These are phyloP conservation scores for Exophiala lecanii-corni DNA, from an alignment of 2,329 filamentous ascomycete species.

Conservation along the genomic window DNA sequence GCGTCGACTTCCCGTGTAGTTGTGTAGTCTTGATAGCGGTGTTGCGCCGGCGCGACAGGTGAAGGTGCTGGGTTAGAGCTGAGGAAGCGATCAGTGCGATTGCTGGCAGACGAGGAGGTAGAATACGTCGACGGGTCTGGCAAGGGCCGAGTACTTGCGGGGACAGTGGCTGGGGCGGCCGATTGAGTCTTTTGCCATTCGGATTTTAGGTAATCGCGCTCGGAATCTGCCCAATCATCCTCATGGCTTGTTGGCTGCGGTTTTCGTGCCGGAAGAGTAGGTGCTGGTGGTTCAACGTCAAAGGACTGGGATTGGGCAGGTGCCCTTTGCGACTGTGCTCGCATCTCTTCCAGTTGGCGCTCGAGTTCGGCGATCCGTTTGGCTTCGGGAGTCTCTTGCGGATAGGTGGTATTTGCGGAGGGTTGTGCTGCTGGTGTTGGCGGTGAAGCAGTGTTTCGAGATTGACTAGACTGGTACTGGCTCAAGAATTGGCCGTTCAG, in stretches of 20 bases:
- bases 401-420: constrained; percentile 37
- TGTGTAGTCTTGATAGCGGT: constrained; percentile 42
- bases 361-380: constrained; percentile 77
- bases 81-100: constrained; percentile 54
- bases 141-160: constrained; percentile 36
- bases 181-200: constrained; percentile 49
- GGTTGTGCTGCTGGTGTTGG: constrained; percentile 28
- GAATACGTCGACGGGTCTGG: constrained; percentile 42
- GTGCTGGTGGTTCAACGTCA: constrained; percentile 7
- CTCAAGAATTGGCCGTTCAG: constrained; percentile 80
- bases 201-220: constrained; percentile 55
- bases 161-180: constrained; percentile 14
- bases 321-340: constrained; percentile 55
- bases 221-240: constrained; percentile 56
- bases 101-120: constrained; percentile 27
- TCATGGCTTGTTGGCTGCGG: constrained; percentile 45
- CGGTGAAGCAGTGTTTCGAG: constrained; percentile 30
- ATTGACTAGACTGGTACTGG: constrained; percentile 74
- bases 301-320: neutral
- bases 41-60: constrained; percentile 35
- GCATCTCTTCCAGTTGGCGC: constrained; percentile 62
- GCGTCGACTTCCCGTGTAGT: constrained; percentile 53
- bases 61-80: constrained; percentile 50
- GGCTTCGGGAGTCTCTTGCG: constrained; percentile 46
- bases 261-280: constrained; percentile 26